A percentile compares a stretch with the other conserved stretches of the same genome.
phyloP scores from a whole-genome alignment of 1,139 yeast species.

The Geotrichum klebahnii region DNA sequence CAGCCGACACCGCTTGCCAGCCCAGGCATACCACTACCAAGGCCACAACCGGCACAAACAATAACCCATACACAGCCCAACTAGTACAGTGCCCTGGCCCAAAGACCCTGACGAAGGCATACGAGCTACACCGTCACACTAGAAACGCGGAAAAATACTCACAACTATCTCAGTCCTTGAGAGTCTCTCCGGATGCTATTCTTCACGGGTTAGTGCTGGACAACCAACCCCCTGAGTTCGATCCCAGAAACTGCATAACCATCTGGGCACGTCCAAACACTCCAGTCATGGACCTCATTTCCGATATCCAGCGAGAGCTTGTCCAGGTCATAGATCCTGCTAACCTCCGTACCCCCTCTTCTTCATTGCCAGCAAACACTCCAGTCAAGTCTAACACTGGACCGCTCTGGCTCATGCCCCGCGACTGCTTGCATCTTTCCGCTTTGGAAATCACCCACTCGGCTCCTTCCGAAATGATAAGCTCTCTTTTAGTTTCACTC shows the following conservation, averaged over 20 bases:
- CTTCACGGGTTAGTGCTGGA: conserved; percentile 26
- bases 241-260: conserved; percentile 30
- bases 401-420: conserved; percentile 30
- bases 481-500: conserved; percentile 12
- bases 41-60: background rate
- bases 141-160: conserved; percentile 23
- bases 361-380: background rate
- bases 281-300: conserved; percentile 24
- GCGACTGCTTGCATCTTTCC: conserved; percentile 29
- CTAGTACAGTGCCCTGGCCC: conserved; percentile 2
- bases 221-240: conserved; percentile 25
- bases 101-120: conserved; percentile 21
- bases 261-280: conserved; percentile 31
- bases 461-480: conserved; percentile 18
- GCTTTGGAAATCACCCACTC: conserved; percentile 31
- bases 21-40: background rate
- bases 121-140: conserved; percentile 25
- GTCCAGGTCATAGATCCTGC: conserved; percentile 9
- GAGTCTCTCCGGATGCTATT: conserved; percentile 26
- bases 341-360: background rate
- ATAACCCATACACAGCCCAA: conserved; percentile 10
- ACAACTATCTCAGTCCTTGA: conserved; percentile 17
- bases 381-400: conserved; percentile 12
- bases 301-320: conserved; percentile 24
- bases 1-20: background rate